Conservation (phyloP, 352 stramenopile genomes). For the Globisporangium takayamanum region DNA sequence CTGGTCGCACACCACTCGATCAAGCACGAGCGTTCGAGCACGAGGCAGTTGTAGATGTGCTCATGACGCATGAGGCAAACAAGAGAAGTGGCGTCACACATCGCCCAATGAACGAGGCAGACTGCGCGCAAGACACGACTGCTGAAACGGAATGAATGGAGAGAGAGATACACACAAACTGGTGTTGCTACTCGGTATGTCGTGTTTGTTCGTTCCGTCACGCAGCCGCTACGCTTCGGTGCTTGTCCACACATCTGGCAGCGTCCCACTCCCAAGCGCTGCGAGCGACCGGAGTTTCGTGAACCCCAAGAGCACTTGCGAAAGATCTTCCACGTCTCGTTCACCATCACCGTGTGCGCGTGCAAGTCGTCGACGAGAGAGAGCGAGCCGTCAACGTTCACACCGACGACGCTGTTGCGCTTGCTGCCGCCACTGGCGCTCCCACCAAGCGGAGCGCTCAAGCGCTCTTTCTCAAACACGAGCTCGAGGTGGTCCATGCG, state of each 20-base stretch:
- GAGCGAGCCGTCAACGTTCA: slow-evolving; percentile 15
- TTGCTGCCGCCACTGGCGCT: not conserved
- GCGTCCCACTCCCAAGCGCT: slow-evolving; percentile 40
- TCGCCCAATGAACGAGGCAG: too few relatives aligned
- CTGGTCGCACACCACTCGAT: too few relatives aligned
- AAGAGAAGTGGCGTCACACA: too few relatives aligned
- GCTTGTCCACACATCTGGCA: slow-evolving; percentile 49
- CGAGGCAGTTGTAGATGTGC: too few relatives aligned
- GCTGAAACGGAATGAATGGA: too few relatives aligned
- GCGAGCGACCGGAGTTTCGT: slow-evolving; percentile 42
- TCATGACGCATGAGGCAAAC: too few relatives aligned
- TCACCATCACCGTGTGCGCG: slow-evolving; percentile 26
- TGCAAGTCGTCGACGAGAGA: slow-evolving; percentile 34
- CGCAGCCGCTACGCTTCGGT: not conserved
- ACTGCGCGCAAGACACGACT: too few relatives aligned
- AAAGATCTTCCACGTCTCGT: slow-evolving; percentile 74
- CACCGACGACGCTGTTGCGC: slow-evolving; percentile 18
- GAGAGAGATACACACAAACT: not conserved
- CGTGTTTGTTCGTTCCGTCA: not conserved
- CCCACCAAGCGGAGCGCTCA: not conserved
- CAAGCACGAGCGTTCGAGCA: too few relatives aligned
- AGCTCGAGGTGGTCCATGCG: slow-evolving; percentile 36
- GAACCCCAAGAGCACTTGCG: slow-evolving; percentile 61
- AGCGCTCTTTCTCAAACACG: slow-evolving; percentile 14
- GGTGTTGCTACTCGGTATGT: not conserved